Evolutionary conservation across 2,329 filamentous ascomycete genomes (phyloP).

Genomic region (Arthroderma sp.): DNA sequence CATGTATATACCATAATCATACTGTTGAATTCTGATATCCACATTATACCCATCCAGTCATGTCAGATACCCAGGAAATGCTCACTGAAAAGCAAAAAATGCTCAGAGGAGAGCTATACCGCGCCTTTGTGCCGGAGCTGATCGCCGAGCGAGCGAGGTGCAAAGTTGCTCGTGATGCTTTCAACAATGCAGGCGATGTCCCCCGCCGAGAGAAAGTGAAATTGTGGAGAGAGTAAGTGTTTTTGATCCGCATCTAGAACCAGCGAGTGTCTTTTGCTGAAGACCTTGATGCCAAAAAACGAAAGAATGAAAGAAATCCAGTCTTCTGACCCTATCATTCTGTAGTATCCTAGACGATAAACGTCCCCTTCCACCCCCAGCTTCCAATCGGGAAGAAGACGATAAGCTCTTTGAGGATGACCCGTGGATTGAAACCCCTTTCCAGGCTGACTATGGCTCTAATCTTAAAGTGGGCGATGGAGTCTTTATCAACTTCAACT

Average conservation of each 20-base stretch:
- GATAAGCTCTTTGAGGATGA: conserved; percentile 50
- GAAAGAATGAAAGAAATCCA: too few relatives aligned
- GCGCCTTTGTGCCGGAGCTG: conserved; percentile 58
- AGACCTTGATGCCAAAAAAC: too few relatives aligned
- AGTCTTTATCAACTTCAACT: conserved; percentile 65
- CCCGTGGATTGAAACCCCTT: conserved; percentile 56
- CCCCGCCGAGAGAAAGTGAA: conserved; percentile 50
- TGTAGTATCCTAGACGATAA: conserved; percentile 50
- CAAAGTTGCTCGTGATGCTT: conserved; percentile 46
- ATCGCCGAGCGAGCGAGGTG: conserved; percentile 51
- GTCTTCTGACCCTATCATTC: not conserved
- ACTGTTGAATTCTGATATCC: too few relatives aligned
- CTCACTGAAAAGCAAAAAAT: conserved; percentile 35
- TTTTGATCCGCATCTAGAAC: not conserved
- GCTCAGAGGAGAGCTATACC: conserved; percentile 57
- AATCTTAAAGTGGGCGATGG: conserved; percentile 58
- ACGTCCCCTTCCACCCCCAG: conserved; percentile 48
- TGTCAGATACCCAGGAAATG: not conserved
- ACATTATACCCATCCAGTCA: not conserved
- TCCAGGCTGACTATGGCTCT: conserved; percentile 64
- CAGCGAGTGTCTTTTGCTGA: not conserved
- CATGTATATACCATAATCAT: too few relatives aligned
- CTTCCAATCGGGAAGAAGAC: conserved; percentile 48
- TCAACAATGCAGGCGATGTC: conserved; percentile 50
- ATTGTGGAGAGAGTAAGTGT: conserved; percentile 57